phyloP scores from a whole-genome alignment of 768 basidiomycete genomes.

The Auricularia cornea region DNA sequence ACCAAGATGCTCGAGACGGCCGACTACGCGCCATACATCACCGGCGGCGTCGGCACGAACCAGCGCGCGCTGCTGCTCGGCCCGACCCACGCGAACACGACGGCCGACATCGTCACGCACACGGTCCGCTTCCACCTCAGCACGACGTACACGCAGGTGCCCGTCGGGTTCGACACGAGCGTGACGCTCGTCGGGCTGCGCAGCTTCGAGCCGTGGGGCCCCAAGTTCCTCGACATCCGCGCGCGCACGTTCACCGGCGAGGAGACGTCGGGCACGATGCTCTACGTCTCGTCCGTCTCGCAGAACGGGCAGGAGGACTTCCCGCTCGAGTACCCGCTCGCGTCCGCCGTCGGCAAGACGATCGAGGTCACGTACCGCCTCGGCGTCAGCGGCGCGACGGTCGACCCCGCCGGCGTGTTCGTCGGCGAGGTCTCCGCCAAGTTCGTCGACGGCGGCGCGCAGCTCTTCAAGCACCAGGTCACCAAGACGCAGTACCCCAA shows the following conservation, averaged over 20 bases:
- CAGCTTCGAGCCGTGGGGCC: not conserved
- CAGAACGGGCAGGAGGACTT: not conserved
- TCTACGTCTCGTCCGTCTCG: not conserved
- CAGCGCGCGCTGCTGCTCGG: not conserved
- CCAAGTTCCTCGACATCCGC: not conserved
- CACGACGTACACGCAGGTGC: not conserved
- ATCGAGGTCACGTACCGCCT: not conserved
- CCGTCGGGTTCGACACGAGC: not conserved
- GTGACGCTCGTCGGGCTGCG: not conserved
- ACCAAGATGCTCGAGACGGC: not conserved
- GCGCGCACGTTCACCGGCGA: not conserved
- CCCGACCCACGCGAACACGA: not conserved
- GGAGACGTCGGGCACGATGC: not conserved
- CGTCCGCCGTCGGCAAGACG: not conserved
- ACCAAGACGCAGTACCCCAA: not conserved
- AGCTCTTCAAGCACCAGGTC: not conserved
- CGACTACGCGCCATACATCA: not conserved
- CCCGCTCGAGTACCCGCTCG: not conserved
- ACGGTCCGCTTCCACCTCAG: not conserved
- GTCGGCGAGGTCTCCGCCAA: not conserved
- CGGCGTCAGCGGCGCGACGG: not conserved
- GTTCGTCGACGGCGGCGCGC: not conserved
- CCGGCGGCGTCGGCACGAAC: not conserved
- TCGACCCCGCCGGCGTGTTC: not conserved
- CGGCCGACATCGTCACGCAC: not conserved